Conservation (phyloP, 2,329 filamentous ascomycete genomes). For the Salinomyces thailandicus region DNA sequence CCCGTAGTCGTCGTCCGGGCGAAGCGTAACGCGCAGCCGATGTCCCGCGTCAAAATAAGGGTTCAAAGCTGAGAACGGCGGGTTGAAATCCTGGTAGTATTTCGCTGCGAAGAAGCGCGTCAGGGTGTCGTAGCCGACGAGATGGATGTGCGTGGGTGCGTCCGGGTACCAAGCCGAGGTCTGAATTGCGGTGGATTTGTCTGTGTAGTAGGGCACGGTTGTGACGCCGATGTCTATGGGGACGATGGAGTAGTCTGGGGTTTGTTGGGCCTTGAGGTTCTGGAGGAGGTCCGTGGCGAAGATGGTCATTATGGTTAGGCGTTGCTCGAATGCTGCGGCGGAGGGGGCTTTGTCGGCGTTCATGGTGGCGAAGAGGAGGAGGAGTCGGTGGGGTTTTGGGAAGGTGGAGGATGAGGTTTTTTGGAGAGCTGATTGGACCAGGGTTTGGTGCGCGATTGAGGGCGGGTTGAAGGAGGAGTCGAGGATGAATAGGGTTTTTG, state of each 20-base stretch:
- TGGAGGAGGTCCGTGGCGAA: constrained; percentile 49
- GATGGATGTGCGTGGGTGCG: constrained; percentile 48
- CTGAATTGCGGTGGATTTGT: constrained; percentile 54
- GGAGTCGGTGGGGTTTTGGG: constrained; percentile 35
- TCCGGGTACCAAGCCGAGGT: constrained; percentile 27
- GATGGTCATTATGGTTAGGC: constrained; percentile 60
- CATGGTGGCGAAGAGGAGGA: constrained; percentile 52
- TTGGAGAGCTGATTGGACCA: constrained; percentile 44
- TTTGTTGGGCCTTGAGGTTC: constrained; percentile 7
- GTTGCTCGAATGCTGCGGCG: constrained; percentile 56
- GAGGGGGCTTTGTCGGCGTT: constrained; percentile 58
- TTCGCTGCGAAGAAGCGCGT: constrained; percentile 61
- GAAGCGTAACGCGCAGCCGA: constrained; percentile 52
- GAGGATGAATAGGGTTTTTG: constrained; percentile 47
- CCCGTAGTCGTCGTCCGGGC: constrained; percentile 53
- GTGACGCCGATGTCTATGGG: constrained; percentile 58
- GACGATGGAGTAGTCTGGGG: constrained; percentile 13
- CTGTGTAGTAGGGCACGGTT: constrained; percentile 61
- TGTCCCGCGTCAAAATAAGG: constrained; percentile 53
- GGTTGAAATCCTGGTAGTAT: constrained; percentile 53
- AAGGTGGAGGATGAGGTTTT: constrained; percentile 22
- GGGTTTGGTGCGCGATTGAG: constrained; percentile 46
- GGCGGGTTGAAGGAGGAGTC: constrained; percentile 60
- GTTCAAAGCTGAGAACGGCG: constrained; percentile 45
- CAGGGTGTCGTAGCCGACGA: constrained; percentile 67